phyloP scores from a whole-genome alignment of 2,329 filamentous ascomycete genomes.

The Alternaria triticina region DNA sequence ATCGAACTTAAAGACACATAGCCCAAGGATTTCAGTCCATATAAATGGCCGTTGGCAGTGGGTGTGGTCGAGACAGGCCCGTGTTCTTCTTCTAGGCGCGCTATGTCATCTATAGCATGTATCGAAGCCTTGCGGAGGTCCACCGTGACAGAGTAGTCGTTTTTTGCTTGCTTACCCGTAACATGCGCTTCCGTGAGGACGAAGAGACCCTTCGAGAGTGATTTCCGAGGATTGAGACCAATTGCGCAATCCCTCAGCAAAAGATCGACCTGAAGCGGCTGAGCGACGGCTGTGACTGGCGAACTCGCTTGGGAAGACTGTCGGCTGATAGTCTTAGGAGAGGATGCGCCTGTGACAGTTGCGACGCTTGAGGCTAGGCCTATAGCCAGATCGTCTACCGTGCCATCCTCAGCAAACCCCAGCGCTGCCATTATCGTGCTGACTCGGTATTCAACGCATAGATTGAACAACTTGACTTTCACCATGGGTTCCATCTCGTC shows the following conservation, averaged over 20 bases:
- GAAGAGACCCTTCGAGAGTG: constrained; percentile 77
- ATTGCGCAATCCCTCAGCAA: constrained; percentile 80
- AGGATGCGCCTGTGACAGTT: constrained; percentile 71
- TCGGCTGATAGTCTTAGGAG: constrained; percentile 50
- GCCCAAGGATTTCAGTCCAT: constrained; percentile 65
- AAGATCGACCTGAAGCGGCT: constrained; percentile 70
- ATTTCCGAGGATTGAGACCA: constrained; percentile 80
- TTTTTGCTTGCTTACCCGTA: constrained; percentile 69
- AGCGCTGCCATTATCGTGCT: constrained; percentile 81
- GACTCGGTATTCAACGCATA: constrained; percentile 88
- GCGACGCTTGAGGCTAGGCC: constrained; percentile 81
- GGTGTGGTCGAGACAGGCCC: constrained; percentile 14
- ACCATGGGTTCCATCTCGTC: constrained; percentile 93
- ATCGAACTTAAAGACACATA: constrained; percentile 89
- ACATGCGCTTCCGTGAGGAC: constrained; percentile 80
- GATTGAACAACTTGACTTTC: constrained; percentile 84
- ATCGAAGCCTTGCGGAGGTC: constrained; percentile 82
- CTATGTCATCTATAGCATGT: constrained; percentile 79
- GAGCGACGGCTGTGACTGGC: constrained; percentile 27
- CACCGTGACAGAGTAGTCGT: constrained; percentile 67
- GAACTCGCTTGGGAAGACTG: constrained; percentile 37
- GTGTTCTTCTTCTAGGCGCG: constrained; percentile 49
- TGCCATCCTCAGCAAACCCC: constrained; percentile 68
- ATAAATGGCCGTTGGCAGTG: constrained; percentile 52
- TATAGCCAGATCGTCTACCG: constrained; percentile 71